Conservation (phyloP, 2,329 filamentous ascomycete species). For the Exophiala sp. region DNA sequence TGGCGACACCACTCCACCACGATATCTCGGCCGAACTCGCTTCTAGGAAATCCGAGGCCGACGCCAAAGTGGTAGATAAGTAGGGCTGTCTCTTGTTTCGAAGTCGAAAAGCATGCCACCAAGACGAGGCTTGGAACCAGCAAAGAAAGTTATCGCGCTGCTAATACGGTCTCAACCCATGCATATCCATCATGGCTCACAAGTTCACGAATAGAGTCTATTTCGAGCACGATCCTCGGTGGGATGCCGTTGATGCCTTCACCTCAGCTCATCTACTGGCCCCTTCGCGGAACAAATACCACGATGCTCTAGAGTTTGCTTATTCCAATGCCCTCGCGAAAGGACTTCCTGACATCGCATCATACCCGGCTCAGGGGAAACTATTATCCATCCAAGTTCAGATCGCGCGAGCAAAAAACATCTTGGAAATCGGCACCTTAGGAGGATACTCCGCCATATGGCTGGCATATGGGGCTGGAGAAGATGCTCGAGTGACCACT, state of each 20-base stretch:
- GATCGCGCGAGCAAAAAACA: conserved; percentile 34
- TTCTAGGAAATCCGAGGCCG: conserved; percentile 11
- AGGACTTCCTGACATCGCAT: conserved; percentile 37
- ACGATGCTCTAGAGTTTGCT: conserved; percentile 31
- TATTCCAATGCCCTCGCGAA: conserved; percentile 32
- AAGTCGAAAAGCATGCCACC: background rate
- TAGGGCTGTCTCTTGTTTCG: background rate
- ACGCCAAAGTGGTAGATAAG: conserved; percentile 10
- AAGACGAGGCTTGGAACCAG: background rate
- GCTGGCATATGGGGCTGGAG: conserved; percentile 40
- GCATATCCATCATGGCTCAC: conserved; percentile 1
- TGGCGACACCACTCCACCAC: conserved; percentile 31
- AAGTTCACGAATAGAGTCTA: background rate
- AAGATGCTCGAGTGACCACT: conserved; percentile 42
- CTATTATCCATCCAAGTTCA: conserved; percentile 39
- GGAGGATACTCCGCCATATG: conserved; percentile 52
- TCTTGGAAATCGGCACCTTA: conserved; percentile 52
- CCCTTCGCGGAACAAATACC: conserved; percentile 25
- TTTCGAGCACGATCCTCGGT: conserved; percentile 16
- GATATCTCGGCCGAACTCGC: conserved; percentile 19
- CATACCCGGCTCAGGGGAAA: conserved; percentile 36
- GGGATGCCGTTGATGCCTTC: conserved; percentile 20
- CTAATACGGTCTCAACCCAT: background rate
- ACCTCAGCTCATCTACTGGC: conserved; percentile 18
- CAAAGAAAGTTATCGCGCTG: background rate